Base-by-base conservation (phyloP, 169 alveolate species). In the Plasmodium knowlesi region DNA sequence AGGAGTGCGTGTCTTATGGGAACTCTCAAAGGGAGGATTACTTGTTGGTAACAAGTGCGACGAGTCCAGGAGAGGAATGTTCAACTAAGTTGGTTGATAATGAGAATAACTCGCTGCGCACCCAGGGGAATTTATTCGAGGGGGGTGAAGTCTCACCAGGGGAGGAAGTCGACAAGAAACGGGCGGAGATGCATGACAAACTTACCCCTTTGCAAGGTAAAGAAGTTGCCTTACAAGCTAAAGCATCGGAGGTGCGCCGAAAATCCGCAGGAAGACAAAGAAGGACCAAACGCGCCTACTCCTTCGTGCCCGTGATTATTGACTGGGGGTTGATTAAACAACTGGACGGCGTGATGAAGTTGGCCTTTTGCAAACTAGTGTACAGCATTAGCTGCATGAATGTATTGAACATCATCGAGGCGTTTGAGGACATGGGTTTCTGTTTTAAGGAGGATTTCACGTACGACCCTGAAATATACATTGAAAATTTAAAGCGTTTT, bases 381-480 rank as follows among this genome's bases (percentile, higher is more conserved):
- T 96, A 96, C 93, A 91, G 96, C 43, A 84, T 97, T 16, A 96
- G 96, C 37, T 94, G 97, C 28, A 90, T 97, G 96, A 95, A 97
- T 92, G 96, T 97, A 50, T 84, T 96, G 93, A 98, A 97, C 37
- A 78, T 97, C 14, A 95, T 96, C 94, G 98, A 96, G 82, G 98
- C 98, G 5, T 97, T 97, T 46, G 98, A 97, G 67, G 98, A 97
- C 80, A 95, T 97, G 98, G 98, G 98, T 43, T 97, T 97, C 92
- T 73, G 92, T 73, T 96, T 96, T 85, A 95, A 94, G 61, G 95
- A 95, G 54, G 95, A 94, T 82, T 78, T 92, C 54, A 93, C 95
- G 5, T 90, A 94, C n/a, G 98, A 97, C 76, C 98, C 98, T 0
- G 98, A 97, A 94, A 95, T 96, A 41, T 96, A 96, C 92, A 96